Percentiles rank a stretch among this genome's conserved stretches.
Conservation (phyloP, 2,329 filamentous ascomycete species). For the Didymella pomorum region DNA sequence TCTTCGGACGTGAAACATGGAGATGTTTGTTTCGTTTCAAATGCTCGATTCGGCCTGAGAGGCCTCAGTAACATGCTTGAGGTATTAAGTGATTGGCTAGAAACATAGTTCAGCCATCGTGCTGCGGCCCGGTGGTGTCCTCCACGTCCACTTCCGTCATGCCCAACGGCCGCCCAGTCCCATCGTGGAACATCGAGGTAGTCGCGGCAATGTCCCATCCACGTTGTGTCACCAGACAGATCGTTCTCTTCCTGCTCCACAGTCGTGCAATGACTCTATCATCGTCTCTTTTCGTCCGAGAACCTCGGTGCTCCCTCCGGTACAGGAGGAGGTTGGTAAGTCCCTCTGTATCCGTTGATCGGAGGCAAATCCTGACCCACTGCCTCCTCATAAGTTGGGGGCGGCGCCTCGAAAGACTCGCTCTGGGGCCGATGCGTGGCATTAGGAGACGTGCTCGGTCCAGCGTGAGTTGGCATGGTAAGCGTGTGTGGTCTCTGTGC, state of each 20-base stretch:
- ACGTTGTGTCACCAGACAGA: conserved; percentile 3
- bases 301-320: conserved; percentile 49
- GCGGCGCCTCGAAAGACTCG: conserved; percentile 59
- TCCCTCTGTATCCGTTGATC: conserved; percentile 74
- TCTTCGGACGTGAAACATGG: conserved; percentile 20
- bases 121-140: conserved; percentile 21
- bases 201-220: neutral
- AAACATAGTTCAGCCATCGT: conserved; percentile 21
- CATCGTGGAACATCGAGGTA: neutral
- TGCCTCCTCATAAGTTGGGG: conserved; percentile 93
- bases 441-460: conserved; percentile 27
- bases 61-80: conserved; percentile 27
- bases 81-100: conserved; percentile 28
- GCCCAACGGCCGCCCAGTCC: conserved; percentile 14
- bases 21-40: conserved; percentile 27
- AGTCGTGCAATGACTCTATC: conserved; percentile 30
- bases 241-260: conserved; percentile 6
- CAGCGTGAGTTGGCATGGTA: conserved; percentile 35
- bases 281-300: conserved; percentile 49
- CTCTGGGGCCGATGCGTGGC: conserved; percentile 14
- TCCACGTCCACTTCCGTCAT: conserved; percentile 22
- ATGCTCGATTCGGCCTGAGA: conserved; percentile 15
- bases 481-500: conserved; percentile 35
- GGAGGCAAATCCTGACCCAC: conserved; percentile 81
- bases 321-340: conserved; percentile 62